A percentile compares a stretch with the other conserved stretches of the same genome.
phyloP scores from a whole-genome alignment of 2,329 filamentous ascomycete genomes.

The Arachnomyces sp. region DNA sequence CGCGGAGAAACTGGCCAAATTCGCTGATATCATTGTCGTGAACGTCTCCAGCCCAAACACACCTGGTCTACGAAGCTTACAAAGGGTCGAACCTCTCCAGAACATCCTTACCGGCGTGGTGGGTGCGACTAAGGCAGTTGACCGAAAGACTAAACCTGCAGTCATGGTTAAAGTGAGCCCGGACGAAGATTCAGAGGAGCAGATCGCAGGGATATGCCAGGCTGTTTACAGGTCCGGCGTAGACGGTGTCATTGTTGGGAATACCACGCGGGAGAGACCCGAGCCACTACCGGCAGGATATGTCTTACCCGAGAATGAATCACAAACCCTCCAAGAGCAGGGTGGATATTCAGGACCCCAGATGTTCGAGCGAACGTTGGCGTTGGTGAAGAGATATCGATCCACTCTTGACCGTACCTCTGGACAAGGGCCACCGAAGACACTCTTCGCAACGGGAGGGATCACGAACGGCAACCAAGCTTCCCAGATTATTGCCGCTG shows the following conservation, averaged over 20 bases:
- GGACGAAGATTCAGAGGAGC: conserved; percentile 77
- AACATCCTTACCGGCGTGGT: conserved; percentile 76
- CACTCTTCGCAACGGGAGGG: conserved; percentile 88
- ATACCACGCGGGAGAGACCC: conserved; percentile 80
- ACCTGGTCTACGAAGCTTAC: conserved; percentile 77
- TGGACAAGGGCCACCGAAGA: conserved; percentile 45
- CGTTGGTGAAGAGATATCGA: conserved; percentile 72
- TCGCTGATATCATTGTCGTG: conserved; percentile 93
- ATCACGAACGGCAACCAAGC: conserved; percentile 85
- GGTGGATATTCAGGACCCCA: conserved; percentile 88
- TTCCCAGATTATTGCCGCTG: conserved; percentile 71
- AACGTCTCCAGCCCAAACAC: conserved; percentile 98
- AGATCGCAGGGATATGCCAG: conserved; percentile 80
- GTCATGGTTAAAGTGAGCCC: conserved; percentile 99
- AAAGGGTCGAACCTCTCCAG: conserved; percentile 75
- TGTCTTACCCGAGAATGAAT: conserved; percentile 57
- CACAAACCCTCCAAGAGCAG: conserved; percentile 60
- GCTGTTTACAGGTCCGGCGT: conserved; percentile 78
- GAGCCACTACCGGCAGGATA: conserved; percentile 61
- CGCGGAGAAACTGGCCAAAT: conserved; percentile 70
- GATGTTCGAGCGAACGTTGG: conserved; percentile 72
- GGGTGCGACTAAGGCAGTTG: conserved; percentile 59
- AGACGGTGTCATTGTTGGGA: conserved; percentile 92
- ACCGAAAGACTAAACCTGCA: conserved; percentile 62
- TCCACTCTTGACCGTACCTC: conserved; percentile 52